Conservation (phyloP, 169 alveolate genomes). For the Plasmodium fragile region DNA sequence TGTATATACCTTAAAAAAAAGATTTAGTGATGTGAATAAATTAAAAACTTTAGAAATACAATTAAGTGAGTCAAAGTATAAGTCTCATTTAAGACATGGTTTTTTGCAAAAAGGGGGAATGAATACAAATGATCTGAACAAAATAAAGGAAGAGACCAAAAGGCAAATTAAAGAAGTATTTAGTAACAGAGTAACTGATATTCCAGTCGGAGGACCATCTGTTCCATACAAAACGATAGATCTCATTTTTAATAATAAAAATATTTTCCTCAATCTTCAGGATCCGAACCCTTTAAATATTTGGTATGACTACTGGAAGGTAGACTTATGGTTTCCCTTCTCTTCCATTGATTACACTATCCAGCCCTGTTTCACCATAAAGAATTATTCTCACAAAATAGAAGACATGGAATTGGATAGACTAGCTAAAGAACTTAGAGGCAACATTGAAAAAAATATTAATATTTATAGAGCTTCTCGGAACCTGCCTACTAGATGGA, state of each 20-base stretch:
- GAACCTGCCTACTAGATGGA: constrained; percentile 88
- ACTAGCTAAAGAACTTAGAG: constrained; percentile 76
- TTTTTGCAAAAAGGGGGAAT: constrained; percentile 21
- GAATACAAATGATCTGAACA: constrained; percentile 10
- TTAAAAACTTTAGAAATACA: constrained; percentile 44
- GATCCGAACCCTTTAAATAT: constrained; percentile 81
- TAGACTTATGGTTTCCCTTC: constrained; percentile 83
- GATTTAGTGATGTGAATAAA: constrained; percentile 64
- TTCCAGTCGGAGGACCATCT: constrained; percentile 51
- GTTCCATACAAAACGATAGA: constrained; percentile 85
- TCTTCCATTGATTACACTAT: constrained; percentile 57
- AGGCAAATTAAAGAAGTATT: constrained; percentile 71
- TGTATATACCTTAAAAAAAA: constrained; percentile 76
- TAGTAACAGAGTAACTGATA: constrained; percentile 61
- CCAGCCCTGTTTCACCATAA: constrained; percentile 65
- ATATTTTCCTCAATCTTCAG: constrained; percentile 87
- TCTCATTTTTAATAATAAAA: constrained; percentile 84
- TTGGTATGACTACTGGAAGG: constrained; percentile 82
- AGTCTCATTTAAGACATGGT: constrained; percentile 48
- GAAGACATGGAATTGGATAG: constrained; percentile 82
- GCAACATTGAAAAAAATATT: constrained; percentile 78
- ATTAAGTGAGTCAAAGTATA: constrained; percentile 53
- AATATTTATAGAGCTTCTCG: constrained; percentile 85
- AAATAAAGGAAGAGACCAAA: constrained; percentile 63
- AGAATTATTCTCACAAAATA: constrained; percentile 67